Evolutionary conservation across 140 eudicot genomes (phyloP).

Genomic region (Stevia rebaudiana): DNA sequence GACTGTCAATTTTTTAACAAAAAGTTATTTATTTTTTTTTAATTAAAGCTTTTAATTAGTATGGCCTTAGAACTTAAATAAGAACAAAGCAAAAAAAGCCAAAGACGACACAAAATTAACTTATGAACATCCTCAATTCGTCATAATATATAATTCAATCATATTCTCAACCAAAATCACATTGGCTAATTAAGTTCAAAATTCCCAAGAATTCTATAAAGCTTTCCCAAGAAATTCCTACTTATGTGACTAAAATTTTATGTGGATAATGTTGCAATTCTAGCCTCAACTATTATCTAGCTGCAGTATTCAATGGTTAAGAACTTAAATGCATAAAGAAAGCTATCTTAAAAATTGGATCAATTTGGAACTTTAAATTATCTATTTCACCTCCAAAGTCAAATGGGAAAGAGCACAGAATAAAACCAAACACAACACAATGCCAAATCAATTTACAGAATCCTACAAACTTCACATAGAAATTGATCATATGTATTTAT

Average conservation of each 20-base stretch:
- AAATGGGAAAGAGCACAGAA: background rate
- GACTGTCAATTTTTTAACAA: background rate
- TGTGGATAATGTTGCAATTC: background rate
- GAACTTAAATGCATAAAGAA: background rate
- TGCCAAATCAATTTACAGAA: background rate
- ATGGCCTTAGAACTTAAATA: constrained; percentile 1
- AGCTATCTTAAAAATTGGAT: background rate
- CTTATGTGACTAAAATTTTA: background rate
- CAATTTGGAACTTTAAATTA: background rate
- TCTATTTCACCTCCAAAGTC: background rate
- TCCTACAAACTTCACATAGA: background rate
- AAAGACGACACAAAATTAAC: background rate
- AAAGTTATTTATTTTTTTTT: too few species aligned
- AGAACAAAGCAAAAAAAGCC: background rate
- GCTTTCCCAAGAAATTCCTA: background rate
- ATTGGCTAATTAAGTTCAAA: background rate
- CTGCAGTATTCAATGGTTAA: background rate
- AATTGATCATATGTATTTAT: background rate
- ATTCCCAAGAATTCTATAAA: background rate
- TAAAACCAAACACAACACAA: background rate
- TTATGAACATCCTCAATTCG: background rate
- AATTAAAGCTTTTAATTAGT: too few species aligned
- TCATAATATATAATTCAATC: background rate
- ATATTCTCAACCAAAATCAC: background rate
- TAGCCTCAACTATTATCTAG: background rate